Percentiles rank a stretch among this genome's conserved stretches.
Evolutionary conservation across 768 basidiomycete species (phyloP).

Genomic region (Naganishia randhawae): DNA sequence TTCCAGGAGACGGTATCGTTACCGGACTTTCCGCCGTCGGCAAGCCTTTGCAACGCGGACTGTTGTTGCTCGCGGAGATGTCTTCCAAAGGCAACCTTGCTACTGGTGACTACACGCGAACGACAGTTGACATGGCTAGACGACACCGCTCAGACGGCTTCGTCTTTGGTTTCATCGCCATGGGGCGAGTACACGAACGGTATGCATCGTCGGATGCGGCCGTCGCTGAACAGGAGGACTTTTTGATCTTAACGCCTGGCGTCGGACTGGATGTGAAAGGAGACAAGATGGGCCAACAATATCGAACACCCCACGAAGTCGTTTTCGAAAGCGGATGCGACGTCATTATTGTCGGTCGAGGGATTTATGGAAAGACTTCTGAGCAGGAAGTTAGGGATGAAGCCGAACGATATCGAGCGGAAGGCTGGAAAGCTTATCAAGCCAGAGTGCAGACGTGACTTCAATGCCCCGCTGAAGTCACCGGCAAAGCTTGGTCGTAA

Average conservation of each 20-base stretch:
- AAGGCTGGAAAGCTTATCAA: conserved; percentile 88
- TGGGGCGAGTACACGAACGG: conserved; percentile 67
- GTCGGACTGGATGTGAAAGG: conserved; percentile 75
- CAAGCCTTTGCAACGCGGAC: conserved; percentile 73
- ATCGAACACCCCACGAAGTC: conserved; percentile 81
- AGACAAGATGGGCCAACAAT: conserved; percentile 91
- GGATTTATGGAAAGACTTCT: conserved; percentile 68
- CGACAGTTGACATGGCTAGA: conserved; percentile 82
- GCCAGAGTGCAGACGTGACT: conserved; percentile 52
- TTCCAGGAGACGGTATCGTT: conserved; percentile 93
- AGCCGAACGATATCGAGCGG: conserved; percentile 76
- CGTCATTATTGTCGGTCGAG: conserved; percentile 94
- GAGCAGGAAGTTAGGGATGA: conserved; percentile 55
- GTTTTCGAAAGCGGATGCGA: conserved; percentile 79
- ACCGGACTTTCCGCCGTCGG: conserved; percentile 85
- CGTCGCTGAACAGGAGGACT: conserved; percentile 62
- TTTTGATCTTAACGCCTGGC: conserved; percentile 85
- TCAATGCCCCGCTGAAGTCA: background rate
- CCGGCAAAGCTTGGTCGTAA: background rate
- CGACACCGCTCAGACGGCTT: conserved; percentile 65
- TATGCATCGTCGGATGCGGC: conserved; percentile 37
- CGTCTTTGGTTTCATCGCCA: conserved; percentile 94
- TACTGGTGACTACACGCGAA: conserved; percentile 73
- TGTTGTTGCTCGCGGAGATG: conserved; percentile 94
- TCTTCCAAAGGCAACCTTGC: conserved; percentile 83